Base-by-base conservation (phyloP, 2,329 filamentous ascomycete genomes). In the Nemania sp. region DNA sequence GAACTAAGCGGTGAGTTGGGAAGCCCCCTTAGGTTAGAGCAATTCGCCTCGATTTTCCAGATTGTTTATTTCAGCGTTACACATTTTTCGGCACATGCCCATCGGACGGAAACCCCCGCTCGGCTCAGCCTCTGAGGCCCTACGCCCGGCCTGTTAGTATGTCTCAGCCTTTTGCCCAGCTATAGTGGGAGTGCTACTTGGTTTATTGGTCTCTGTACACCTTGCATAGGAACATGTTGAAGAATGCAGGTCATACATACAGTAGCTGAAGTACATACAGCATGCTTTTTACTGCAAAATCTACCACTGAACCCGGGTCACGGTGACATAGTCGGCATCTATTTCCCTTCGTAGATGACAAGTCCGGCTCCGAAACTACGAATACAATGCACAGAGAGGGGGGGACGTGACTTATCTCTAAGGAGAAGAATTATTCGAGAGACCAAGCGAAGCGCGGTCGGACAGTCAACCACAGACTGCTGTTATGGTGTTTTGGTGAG, bases 241-340 rank as follows among this genome's bases (percentile, higher is more conserved):
- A 49, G 15, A 27, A 53, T 32, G 53, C 49, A 55, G 53, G 53
- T 47, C 41, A 32, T 55, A 32, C 59, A 32, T 59, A 27, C 51
- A 26, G 10, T 51, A 49, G 35, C 15, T 24, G 20, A 57, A 35
- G n/a, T 43, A 3, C 41, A 18, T 43, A 41, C n/a, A n/a, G n/a
- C n/a, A n/a, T n/a, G n/a, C n/a, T n/a, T n/a, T n/a, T n/a, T n/a
- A n/a, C n/a, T n/a, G n/a, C n/a, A n/a, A n/a, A n/a, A n/a, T n/a
- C n/a, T 24, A 13, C 35, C 18, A 45, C 18, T 47, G 18, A 55
- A 47, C 11, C 27, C 13, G 57, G n/a, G 13, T 20, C 32, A 32
- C 26, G 38, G 38, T 47, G n/a, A 6, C 35, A 38, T 41, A 41
- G 3, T 41, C 35, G 35, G 35, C 35, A 5, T 6, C 3, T 41